A percentile compares a stretch with the other conserved stretches of the same genome.
Conservation (phyloP, 495 filamentous ascomycete genomes). For the Glonium stellatum region DNA sequence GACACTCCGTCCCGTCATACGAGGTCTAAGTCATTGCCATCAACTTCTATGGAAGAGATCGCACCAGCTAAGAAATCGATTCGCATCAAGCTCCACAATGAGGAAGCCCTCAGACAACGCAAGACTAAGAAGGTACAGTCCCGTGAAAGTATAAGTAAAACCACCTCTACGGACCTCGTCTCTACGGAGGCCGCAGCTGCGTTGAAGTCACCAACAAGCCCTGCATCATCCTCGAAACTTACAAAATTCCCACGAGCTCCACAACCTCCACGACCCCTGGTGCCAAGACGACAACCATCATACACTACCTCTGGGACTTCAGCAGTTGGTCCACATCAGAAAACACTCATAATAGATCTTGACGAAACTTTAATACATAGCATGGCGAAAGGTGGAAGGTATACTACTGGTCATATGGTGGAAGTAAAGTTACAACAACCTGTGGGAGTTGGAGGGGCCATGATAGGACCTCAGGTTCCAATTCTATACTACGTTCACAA, state of each 20-base stretch:
- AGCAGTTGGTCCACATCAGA: slow-evolving; percentile 52
- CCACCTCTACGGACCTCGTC: slow-evolving; percentile 25
- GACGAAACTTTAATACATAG: slow-evolving; percentile 98
- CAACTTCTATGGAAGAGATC: slow-evolving; percentile 49
- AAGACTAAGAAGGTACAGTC: slow-evolving; percentile 39
- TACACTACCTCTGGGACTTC: slow-evolving; percentile 53
- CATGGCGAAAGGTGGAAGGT: slow-evolving; percentile 89
- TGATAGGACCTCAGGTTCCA: slow-evolving; percentile 79
- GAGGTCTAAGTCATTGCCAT: slow-evolving; percentile 46
- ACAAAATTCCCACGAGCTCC: slow-evolving; percentile 87
- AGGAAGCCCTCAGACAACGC: slow-evolving; percentile 60
- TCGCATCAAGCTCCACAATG: slow-evolving; percentile 82
- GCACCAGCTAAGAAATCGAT: slow-evolving; percentile 70
- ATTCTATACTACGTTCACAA: slow-evolving; percentile 99
- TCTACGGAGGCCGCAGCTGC: slow-evolving; percentile 41
- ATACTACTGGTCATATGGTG: slow-evolving; percentile 97
- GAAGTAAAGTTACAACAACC: slow-evolving; percentile 80
- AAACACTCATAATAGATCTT: slow-evolving; percentile 90
- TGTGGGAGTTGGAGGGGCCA: slow-evolving; percentile 53
- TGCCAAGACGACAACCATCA: slow-evolving; percentile 77
- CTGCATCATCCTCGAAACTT: slow-evolving; percentile 55
- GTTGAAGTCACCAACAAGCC: slow-evolving; percentile 81
- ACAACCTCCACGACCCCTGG: slow-evolving; percentile 79
- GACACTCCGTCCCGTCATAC: slow-evolving; percentile 40
- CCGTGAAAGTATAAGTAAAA: slow-evolving; percentile 19